These are phyloP conservation scores for Populus hybrid DNA, from an alignment of 441 rosid species.

Conservation along the genomic window DNA sequence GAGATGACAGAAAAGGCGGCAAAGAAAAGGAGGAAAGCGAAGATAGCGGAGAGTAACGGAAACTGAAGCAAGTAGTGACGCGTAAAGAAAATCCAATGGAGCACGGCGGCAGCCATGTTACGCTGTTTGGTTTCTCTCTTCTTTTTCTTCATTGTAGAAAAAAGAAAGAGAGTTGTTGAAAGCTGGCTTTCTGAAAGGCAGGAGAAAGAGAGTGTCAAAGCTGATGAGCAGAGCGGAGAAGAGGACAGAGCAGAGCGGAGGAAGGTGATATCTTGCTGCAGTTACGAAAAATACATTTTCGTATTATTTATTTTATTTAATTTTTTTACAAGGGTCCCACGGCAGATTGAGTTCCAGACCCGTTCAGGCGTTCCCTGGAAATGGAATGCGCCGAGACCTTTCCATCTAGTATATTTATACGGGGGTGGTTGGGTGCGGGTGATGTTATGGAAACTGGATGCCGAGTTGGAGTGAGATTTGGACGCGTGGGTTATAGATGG, in stretches of 20 bases:
- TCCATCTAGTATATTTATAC: too few relatives aligned
- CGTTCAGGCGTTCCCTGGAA: too few relatives aligned
- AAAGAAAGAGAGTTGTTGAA: not conserved
- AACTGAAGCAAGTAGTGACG: conserved; percentile 39
- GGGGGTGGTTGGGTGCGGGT: too few relatives aligned
- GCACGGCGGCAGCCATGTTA: not conserved
- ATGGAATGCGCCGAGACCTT: too few relatives aligned
- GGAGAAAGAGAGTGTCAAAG: not conserved
- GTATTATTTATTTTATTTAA: not conserved
- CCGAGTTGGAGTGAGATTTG: too few relatives aligned
- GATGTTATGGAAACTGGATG: too few relatives aligned
- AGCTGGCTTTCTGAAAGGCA: too few relatives aligned
- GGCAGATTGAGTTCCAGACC: too few relatives aligned
- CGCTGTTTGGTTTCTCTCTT: conserved; percentile 24
- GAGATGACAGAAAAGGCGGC: conserved; percentile 35
- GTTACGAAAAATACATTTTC: not conserved
- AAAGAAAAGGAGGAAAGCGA: conserved; percentile 46
- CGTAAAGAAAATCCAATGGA: conserved; percentile 33
- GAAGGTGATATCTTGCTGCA: not conserved
- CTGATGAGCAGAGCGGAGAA: not conserved
- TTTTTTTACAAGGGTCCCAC: too few relatives aligned
- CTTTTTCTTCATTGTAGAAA: conserved; percentile 43
- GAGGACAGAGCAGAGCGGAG: not conserved
- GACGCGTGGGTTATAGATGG: too few relatives aligned
- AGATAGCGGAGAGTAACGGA: conserved; percentile 45